A percentile compares a stretch with the other conserved stretches of the same genome.
Conservation (phyloP, 768 basidiomycete genomes). For the Russula emetica region DNA sequence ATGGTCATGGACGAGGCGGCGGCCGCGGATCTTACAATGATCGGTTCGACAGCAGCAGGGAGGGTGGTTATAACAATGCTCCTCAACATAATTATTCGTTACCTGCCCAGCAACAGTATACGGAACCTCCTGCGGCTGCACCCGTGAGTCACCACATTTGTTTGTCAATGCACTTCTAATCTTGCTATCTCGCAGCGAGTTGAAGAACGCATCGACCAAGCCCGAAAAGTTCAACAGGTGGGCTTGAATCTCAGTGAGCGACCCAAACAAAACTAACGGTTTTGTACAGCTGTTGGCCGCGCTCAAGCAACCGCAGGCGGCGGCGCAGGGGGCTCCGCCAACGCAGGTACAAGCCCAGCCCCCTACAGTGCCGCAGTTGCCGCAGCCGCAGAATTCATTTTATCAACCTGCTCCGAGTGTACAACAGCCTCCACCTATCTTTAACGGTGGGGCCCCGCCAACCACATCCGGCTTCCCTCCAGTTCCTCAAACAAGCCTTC, state of each 20-base stretch:
- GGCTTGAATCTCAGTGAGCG: not conserved
- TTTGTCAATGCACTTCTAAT: not conserved
- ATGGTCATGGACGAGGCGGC: constrained; percentile 31
- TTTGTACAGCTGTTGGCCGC: constrained; percentile 59
- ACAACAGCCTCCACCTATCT: constrained; percentile 31
- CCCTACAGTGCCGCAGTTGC: constrained; percentile 30
- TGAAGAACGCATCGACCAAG: constrained; percentile 85
- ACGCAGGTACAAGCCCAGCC: constrained; percentile 33
- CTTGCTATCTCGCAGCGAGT: constrained; percentile 37
- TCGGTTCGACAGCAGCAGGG: constrained; percentile 31
- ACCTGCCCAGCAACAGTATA: constrained; percentile 35
- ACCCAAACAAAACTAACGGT: constrained; percentile 11
- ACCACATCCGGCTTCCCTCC: constrained; percentile 25
- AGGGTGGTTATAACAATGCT: constrained; percentile 26
- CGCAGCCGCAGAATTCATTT: constrained; percentile 36
- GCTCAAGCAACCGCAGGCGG: constrained; percentile 62
- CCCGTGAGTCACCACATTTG: constrained; percentile 32
- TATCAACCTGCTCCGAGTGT: constrained; percentile 41
- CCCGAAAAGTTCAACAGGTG: constrained; percentile 78
- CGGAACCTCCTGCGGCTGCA: constrained; percentile 30
- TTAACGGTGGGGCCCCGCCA: constrained; percentile 18
- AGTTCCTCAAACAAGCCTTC: constrained; percentile 18
- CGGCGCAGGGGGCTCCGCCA: constrained; percentile 37
- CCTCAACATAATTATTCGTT: constrained; percentile 29
- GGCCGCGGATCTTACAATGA: constrained; percentile 41